phyloP scores from a whole-genome alignment of 2,329 filamentous ascomycete species.

The Epichloe gansuensis region DNA sequence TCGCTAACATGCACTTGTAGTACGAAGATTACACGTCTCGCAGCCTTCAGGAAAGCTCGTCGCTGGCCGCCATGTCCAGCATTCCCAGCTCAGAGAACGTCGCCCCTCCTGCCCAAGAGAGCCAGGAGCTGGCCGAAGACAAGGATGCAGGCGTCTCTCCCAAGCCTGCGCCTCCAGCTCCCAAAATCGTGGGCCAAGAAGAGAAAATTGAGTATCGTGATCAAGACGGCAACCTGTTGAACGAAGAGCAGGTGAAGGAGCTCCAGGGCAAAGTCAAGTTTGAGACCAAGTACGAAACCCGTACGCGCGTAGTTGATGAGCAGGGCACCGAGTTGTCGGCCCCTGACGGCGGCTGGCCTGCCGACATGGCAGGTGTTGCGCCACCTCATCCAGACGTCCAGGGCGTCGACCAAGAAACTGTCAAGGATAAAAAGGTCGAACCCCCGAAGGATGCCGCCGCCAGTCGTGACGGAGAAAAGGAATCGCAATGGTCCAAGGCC shows the following conservation, averaged over 20 bases:
- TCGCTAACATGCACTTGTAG: constrained; percentile 9
- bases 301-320: constrained; percentile 70
- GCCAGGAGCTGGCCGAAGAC: not conserved
- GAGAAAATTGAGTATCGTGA: constrained; percentile 79
- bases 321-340: constrained; percentile 61
- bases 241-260: constrained; percentile 68
- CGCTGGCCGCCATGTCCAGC: constrained; percentile 18
- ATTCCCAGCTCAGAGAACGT: constrained; percentile 14
- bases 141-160: constrained; percentile 28
- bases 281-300: constrained; percentile 91
- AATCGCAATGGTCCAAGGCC: constrained; percentile 39
- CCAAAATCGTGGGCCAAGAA: constrained; percentile 45
- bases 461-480: constrained; percentile 47
- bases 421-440: constrained; percentile 25
- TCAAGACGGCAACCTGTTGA: constrained; percentile 71
- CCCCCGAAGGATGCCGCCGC: constrained; percentile 29
- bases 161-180: constrained; percentile 35
- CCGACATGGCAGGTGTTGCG: constrained; percentile 31
- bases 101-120: constrained; percentile 1
- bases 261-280: constrained; percentile 91
- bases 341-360: constrained; percentile 27
- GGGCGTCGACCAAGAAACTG: constrained; percentile 46
- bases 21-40: constrained; percentile 7
- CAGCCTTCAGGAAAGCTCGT: constrained; percentile 10
- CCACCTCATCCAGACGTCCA: constrained; percentile 50